phyloP scores from a whole-genome alignment of 2,329 filamentous ascomycete species.

The Tolypocladium amazonense region DNA sequence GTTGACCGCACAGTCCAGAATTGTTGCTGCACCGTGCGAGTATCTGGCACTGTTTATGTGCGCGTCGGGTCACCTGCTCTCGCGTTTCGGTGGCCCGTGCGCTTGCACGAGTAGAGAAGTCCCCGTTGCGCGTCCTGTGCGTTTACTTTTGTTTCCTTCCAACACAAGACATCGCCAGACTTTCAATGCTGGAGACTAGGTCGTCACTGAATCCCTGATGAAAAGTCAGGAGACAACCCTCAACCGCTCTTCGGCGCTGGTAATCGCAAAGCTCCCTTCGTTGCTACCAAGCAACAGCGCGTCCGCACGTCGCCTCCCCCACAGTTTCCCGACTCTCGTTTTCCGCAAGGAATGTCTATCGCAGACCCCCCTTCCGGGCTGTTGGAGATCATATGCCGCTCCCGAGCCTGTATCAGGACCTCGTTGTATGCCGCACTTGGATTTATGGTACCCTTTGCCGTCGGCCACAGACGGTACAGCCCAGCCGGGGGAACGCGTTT shows the following conservation, averaged over 20 bases:
- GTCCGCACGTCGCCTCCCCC: slow-evolving; percentile 60
- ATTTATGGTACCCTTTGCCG: slow-evolving; percentile 25
- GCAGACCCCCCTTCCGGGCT: slow-evolving; percentile 28
- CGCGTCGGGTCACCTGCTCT: slow-evolving; percentile 14
- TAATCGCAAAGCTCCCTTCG: slow-evolving; percentile 36
- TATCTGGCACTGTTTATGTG: not conserved
- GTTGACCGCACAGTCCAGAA: not conserved
- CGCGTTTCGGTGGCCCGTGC: slow-evolving; percentile 7
- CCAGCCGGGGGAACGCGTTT: slow-evolving; percentile 48
- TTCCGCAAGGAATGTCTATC: slow-evolving; percentile 56
- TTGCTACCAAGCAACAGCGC: slow-evolving; percentile 9
- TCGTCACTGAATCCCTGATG: not conserved
- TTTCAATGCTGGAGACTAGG: not conserved
- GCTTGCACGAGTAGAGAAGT: not conserved
- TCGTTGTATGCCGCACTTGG: slow-evolving; percentile 37
- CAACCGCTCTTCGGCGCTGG: slow-evolving; percentile 6
- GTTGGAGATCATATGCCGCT: slow-evolving; percentile 40
- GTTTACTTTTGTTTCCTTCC: not conserved
- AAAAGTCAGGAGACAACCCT: not conserved
- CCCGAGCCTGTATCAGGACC: slow-evolving; percentile 51
- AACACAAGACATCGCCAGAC: not conserved
- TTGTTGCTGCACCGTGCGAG: slow-evolving; percentile 1
- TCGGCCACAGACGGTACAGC: slow-evolving; percentile 28
- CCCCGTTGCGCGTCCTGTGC: not conserved
- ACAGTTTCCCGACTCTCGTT: slow-evolving; percentile 69